These are phyloP conservation scores for Fusarium beomiforme DNA, from an alignment of 2,329 filamentous ascomycete genomes.

Conservation along the genomic window DNA sequence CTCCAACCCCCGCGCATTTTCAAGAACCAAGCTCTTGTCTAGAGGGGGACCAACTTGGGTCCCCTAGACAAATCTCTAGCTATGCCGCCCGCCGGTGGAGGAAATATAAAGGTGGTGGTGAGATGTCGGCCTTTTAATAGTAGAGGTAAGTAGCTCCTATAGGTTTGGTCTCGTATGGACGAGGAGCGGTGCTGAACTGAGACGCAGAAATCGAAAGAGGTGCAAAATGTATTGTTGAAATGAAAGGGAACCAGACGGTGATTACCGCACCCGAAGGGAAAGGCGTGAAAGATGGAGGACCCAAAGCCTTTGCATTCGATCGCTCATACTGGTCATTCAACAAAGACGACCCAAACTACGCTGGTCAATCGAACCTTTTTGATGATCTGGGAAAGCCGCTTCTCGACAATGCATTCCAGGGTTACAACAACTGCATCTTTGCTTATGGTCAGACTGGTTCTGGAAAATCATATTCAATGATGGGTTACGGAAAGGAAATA, in stretches of 20 bases:
- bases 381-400: constrained; percentile 88
- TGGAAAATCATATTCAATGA: constrained; percentile 99
- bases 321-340: constrained; percentile 98
- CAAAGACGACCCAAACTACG: constrained; percentile 81
- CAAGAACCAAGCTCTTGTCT: constrained; percentile 33
- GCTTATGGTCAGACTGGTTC: constrained; percentile 98
- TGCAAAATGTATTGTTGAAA: constrained; percentile 96
- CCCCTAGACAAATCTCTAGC: constrained; percentile 46
- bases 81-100: constrained; percentile 72
- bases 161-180: not conserved
- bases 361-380: constrained; percentile 90
- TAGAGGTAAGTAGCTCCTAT: constrained; percentile 71
- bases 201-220: constrained; percentile 83
- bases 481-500: constrained; percentile 96
- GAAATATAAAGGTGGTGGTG: constrained; percentile 99
- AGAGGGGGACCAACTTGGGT: constrained; percentile 51
- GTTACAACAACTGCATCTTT: constrained; percentile 99
- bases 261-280: constrained; percentile 79
- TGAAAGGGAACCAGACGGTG: constrained; percentile 93
- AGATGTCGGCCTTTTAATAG: constrained; percentile 94
- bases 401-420: constrained; percentile 96
- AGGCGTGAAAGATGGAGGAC: constrained; percentile 73
- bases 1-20: constrained; percentile 42
- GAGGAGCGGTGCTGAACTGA: constrained; percentile 30
- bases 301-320: constrained; percentile 95